Evolutionary conservation across 805 yeast genomes (phyloP), one percentile per base, ranked within the genome.

Genomic region (Cephaloascus albidus): DNA sequence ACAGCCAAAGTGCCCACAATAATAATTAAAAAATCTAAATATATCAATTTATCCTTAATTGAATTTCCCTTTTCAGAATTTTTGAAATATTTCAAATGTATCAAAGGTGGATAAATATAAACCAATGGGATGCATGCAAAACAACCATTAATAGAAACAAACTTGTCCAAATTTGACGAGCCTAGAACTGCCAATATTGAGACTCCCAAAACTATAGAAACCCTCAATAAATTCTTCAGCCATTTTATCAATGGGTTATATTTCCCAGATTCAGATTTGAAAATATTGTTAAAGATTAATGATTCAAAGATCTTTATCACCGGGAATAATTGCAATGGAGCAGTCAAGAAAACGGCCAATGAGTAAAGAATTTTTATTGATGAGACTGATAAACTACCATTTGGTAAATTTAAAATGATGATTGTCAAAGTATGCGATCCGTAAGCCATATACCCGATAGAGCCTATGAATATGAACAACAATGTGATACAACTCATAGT

Each of bases 21-120:
- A 85, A 81, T 77, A 41, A 78, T 60, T 2, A 49, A 41, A 4
- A 65, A 37, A 2, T 87, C 88, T 40, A 75, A 60, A 1, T 55
- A 40, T 30, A 59, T 49, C 6, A 76, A 57, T 1, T 49, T 36
- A 10, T 51, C 43, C 43, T 74, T 76, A 14, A 59, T 18, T 37
- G 44, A 3, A 53, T 43, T 31, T 28, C n/a, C 12, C 20, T 10
- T 20, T 20, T 18, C 30, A 18, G 12, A 35, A 20, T 10, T 14
- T 26, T 45, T 50, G 32, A 62, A 45, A 10, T 43, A 28, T 31
- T n/a, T 31, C 46, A 62, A 55, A 45, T 67, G 72, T 35, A 67
- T 65, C 53, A 65, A 48, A 1, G 72, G 71, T 12, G 72, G 72
- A 47, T 67, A 67, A 31, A 67, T 64, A 50, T 67, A 67, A 8